These are phyloP conservation scores for Limtongozyma cylindracea DNA, from an alignment of 805 yeast genomes.

Conservation along the genomic window DNA sequence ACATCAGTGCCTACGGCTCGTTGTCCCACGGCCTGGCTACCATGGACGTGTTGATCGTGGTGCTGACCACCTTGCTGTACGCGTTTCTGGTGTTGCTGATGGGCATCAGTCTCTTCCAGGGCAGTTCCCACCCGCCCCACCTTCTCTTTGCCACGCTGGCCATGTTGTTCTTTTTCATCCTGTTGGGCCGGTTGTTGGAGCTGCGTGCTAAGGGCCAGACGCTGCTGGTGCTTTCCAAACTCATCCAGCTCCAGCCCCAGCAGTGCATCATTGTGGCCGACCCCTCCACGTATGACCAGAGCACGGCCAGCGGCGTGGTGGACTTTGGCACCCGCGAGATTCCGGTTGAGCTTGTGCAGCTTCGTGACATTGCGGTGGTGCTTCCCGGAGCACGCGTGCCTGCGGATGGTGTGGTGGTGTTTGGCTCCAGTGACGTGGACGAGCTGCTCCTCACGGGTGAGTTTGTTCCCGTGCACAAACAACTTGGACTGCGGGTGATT, in stretches of 20 bases:
- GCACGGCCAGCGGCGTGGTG: conserved; percentile 1
- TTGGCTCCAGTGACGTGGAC: conserved; percentile 65
- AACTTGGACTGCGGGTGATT: conserved; percentile 32
- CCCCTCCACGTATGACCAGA: conserved; percentile 1
- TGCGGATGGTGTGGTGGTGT: conserved; percentile 65
- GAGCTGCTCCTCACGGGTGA: conserved; percentile 91
- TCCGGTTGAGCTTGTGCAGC: conserved; percentile 57
- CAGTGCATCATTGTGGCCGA: conserved; percentile 39
- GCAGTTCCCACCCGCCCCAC: conserved; percentile 26
- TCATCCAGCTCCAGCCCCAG: conserved; percentile 62
- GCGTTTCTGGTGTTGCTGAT: conserved; percentile 47
- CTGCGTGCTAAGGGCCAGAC: conserved; percentile 87
- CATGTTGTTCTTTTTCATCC: conserved; percentile 65
- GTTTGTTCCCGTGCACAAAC: conserved; percentile 47
- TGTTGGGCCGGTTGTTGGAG: conserved; percentile 80
- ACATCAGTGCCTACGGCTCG: conserved; percentile 36
- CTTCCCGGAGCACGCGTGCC: conserved; percentile 78
- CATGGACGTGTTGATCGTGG: conserved; percentile 78
- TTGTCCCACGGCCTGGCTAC: conserved; percentile 49
- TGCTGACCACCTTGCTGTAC: conserved; percentile 64
- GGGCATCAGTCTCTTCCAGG: conserved; percentile 15
- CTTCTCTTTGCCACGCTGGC: conserved; percentile 68
- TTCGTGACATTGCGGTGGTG: conserved; percentile 50
- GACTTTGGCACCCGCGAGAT: conserved; percentile 19
- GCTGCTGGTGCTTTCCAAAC: conserved; percentile 61